A percentile compares a stretch with the other conserved stretches of the same genome.
These are phyloP conservation scores for Zymoseptoria pseudotritici DNA, from an alignment of 2,329 filamentous ascomycete genomes.

Conservation along the genomic window DNA sequence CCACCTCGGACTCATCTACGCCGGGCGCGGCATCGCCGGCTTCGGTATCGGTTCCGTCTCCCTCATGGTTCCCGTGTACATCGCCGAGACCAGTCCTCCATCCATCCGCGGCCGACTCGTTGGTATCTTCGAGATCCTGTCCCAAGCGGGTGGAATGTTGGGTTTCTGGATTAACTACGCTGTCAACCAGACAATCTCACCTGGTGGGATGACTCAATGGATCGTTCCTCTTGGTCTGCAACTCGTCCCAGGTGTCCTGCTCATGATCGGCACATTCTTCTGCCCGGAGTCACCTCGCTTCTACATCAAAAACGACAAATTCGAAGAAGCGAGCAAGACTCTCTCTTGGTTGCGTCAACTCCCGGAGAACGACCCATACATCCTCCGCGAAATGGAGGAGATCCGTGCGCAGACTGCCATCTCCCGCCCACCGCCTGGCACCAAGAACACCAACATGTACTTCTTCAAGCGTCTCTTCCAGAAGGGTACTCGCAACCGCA, in stretches of 20 bases:
- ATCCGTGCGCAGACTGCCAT: conserved; percentile 49
- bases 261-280: conserved; percentile 32
- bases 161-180: conserved; percentile 40
- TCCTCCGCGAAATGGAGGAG: conserved; percentile 45
- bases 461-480: conserved; percentile 38
- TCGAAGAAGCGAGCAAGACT: conserved; percentile 35
- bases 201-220: conserved; percentile 49
- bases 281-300: conserved; percentile 30
- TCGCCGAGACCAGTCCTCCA: conserved; percentile 45
- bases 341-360: conserved; percentile 41
- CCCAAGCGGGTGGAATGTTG: conserved; percentile 52
- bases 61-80: conserved; percentile 33
- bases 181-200: conserved; percentile 38
- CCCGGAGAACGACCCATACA: conserved; percentile 34
- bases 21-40: conserved; percentile 32
- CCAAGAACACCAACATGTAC: conserved; percentile 11
- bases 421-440: conserved; percentile 16
- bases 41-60: conserved; percentile 33
- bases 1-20: conserved; percentile 31
- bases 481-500: conserved; percentile 33
- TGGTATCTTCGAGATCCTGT: conserved; percentile 60
- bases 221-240: conserved; percentile 51
- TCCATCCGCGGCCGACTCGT: conserved; percentile 58
- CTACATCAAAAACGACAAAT: conserved; percentile 15
- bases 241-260: conserved; percentile 34